phyloP scores from a whole-genome alignment of 352 stramenopile species.

The Globisporangium yorkense region DNA sequence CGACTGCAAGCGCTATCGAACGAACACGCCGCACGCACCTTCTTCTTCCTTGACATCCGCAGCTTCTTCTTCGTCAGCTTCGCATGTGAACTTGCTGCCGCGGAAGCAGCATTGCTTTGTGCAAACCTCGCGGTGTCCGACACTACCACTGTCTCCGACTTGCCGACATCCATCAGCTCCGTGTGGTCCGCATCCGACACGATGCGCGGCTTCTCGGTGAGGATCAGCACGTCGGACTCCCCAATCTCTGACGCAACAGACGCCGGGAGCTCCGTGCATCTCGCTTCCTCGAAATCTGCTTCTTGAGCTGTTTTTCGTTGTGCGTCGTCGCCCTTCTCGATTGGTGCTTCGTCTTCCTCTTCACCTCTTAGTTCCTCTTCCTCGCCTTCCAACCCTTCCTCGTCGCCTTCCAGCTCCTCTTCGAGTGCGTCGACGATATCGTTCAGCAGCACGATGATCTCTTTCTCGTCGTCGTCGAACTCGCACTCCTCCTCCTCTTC shows the following conservation, averaged over 20 bases:
- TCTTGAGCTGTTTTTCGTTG: too few relatives aligned
- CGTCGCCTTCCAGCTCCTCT: constrained; percentile 3
- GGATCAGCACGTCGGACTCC: too few relatives aligned
- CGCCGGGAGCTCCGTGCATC: too few relatives aligned
- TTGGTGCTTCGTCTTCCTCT: background rate
- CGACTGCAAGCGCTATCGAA: background rate
- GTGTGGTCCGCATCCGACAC: too few relatives aligned
- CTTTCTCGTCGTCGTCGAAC: constrained; percentile 12
- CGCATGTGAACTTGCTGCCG: background rate
- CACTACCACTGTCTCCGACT: constrained; percentile 19
- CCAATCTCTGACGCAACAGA: too few relatives aligned
- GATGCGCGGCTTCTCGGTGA: too few relatives aligned
- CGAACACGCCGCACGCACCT: constrained; percentile 5
- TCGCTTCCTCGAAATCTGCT: too few relatives aligned
- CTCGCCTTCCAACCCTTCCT: constrained; percentile 14
- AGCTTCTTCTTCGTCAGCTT: constrained; percentile 13
- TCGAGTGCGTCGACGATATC: constrained; percentile 16
- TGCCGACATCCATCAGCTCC: constrained; percentile 11
- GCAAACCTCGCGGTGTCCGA: background rate
- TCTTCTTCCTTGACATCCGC: constrained; percentile 8
- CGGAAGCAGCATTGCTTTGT: constrained; percentile 7
- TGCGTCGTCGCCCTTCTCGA: too few relatives aligned
- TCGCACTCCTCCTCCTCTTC: constrained; percentile 7
- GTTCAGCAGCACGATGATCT: constrained; percentile 22
- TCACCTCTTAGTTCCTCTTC: constrained; percentile 6